Evolutionary conservation across 2,329 filamentous ascomycete species (phyloP), one percentile per base, ranked within the genome.

Genomic region (Pseudogymnoascus sp.): DNA sequence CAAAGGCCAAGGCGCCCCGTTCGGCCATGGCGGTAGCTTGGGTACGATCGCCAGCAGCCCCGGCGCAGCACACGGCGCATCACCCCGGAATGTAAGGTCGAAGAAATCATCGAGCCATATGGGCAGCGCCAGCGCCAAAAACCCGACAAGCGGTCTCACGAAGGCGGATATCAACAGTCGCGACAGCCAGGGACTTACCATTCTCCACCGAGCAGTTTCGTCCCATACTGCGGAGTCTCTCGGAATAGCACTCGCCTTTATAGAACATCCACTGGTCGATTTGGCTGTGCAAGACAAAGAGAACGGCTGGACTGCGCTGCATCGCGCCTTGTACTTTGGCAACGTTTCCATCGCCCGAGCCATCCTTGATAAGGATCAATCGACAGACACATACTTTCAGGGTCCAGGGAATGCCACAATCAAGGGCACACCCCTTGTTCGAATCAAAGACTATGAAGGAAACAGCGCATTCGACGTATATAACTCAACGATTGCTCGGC

Each of bases 391-490:
- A 25, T 79, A 81, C 4, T 80, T 85, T 41, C 86, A 86, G 65
- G 83, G 84, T 6, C 77, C 81, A 16, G 81, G 80, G 22, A 81
- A 80, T 12, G 78, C 83, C 16, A 76, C 81, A 18, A 79, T 84
- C 66, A 85, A 85, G 68, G 86, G 87, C 28, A 66, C 60, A 8
- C 87, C 87, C 28, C 77, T 97, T 41, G 92, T 97, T 70, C 97
- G 96, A 76, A 90, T 94, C 59, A 99, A 97, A 73, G 94, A 99
- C 70, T 86, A 89, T 62, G 94, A 97, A 74, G 93, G 93, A 8
- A 92, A 95, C 70, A 96, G 92, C 66, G 93, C 94, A 0, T 93
- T 97, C 67, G 94, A 97, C 72, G 77, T 99, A 9, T 97, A 96
- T 69, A 89, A 90, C 65, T 86, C 89, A 38, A 96, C 91, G 0